Conservation (phyloP, 345 rosid species). For the Brassica juncea region DNA sequence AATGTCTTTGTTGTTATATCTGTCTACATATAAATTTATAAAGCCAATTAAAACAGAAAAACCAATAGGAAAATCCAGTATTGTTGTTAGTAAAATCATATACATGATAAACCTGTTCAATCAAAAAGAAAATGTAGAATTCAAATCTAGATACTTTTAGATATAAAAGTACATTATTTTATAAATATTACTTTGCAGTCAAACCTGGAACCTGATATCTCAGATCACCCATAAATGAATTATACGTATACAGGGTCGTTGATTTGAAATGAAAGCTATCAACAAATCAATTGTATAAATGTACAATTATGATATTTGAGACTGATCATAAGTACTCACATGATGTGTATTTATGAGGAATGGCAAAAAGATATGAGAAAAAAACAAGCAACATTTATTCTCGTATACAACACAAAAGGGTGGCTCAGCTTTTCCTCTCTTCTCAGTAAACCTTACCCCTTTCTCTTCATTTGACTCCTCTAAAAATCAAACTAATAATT, state of each 20-base stretch:
- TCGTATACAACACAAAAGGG: constrained; percentile 40
- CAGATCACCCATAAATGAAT: not conserved
- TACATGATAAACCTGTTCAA: not conserved
- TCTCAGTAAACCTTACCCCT: constrained; percentile 19
- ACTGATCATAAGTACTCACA: constrained; percentile 36
- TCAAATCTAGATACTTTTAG: not conserved
- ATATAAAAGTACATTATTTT: not conserved
- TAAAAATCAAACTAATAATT: constrained; percentile 11
- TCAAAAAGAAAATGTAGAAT: not conserved
- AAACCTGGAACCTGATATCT: constrained; percentile 4
- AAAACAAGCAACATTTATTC: constrained; percentile 33
- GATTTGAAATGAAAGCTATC: constrained; percentile 29
- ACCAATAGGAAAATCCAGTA: not conserved
- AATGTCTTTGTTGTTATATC: constrained; percentile 14
- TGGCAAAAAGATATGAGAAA: constrained; percentile 10
- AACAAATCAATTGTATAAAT: constrained; percentile 24
- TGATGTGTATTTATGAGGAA: constrained; percentile 34
- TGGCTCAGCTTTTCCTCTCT: constrained; percentile 38
- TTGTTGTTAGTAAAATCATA: not conserved
- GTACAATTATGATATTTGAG: constrained; percentile 25
- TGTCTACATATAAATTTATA: not conserved
- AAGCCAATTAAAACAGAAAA: not conserved
- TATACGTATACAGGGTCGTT: constrained; percentile 5
- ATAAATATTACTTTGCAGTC: not conserved
- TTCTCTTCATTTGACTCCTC: constrained; percentile 24